phyloP scores from a whole-genome alignment of 176 grass and related monocot species.

The Carex pumila region DNA sequence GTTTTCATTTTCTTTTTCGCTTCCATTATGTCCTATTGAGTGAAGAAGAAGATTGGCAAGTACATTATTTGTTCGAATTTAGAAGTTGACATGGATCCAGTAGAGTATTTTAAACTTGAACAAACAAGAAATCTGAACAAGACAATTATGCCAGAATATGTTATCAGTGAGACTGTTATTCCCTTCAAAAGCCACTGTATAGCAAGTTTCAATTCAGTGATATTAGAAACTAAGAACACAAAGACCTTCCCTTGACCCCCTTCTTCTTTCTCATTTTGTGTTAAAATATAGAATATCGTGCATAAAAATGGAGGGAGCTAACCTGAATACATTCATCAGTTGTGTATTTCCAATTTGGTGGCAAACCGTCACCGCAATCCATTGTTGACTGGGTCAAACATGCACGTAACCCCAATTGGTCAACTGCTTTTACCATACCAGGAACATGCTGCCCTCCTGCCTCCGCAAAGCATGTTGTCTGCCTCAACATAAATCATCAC shows the following conservation, averaged over 20 bases:
- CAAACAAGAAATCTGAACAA: not conserved
- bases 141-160: too few species aligned
- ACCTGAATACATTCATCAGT: slow-evolving; percentile 84
- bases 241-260: not conserved
- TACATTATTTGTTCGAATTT: not conserved
- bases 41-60: not conserved
- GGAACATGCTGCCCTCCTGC: slow-evolving; percentile 84
- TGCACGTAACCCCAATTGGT: slow-evolving; percentile 61
- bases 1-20: too few species aligned
- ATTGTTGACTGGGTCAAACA: slow-evolving; percentile 86
- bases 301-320: not conserved
- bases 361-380: slow-evolving; percentile 79
- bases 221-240: not conserved
- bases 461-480: slow-evolving; percentile 96
- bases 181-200: too few species aligned
- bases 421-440: slow-evolving; percentile 74
- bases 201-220: too few species aligned
- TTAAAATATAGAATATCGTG: not conserved
- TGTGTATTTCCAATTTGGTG: slow-evolving; percentile 63
- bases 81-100: not conserved
- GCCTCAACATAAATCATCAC: not conserved
- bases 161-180: too few species aligned
- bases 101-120: slow-evolving; percentile 4
- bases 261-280: not conserved
- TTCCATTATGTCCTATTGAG: not conserved